A percentile compares a stretch with the other conserved stretches of the same genome.
These are phyloP conservation scores for Durotheca rogersii DNA, from an alignment of 495 filamentous ascomycete genomes.

Conservation along the genomic window DNA sequence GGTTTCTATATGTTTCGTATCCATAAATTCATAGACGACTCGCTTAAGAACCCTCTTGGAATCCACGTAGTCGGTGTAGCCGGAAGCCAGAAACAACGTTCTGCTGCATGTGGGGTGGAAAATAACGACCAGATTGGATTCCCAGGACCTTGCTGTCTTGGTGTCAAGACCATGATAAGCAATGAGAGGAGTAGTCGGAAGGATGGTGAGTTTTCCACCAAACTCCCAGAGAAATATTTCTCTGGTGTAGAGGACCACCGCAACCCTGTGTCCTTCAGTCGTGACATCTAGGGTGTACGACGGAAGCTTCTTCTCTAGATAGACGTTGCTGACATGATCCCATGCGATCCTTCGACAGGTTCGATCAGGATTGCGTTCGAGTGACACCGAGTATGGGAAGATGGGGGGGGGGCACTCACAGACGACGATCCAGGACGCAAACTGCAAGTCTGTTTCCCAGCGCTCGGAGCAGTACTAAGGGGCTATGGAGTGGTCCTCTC, in stretches of 20 bases:
- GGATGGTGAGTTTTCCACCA: conserved; percentile 5
- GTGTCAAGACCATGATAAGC: background rate
- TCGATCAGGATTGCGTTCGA: conserved; percentile 5
- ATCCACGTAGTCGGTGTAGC: background rate
- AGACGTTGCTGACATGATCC: conserved; percentile 26
- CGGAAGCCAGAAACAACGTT: conserved; percentile 27
- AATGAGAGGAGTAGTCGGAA: conserved; percentile 4
- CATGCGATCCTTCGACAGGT: conserved; percentile 23
- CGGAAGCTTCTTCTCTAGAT: conserved; percentile 21
- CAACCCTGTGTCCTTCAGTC: conserved; percentile 20
- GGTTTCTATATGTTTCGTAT: conserved; percentile 2
- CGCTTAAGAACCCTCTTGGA: background rate
- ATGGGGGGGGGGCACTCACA: conserved; percentile 28
- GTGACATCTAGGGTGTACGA: conserved; percentile 2
- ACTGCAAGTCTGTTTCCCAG: conserved; percentile 38
- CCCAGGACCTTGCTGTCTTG: conserved; percentile 10
- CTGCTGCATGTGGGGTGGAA: conserved; percentile 21
- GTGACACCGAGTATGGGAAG: background rate
- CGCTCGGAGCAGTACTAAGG: conserved; percentile 5
- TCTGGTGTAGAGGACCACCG: conserved; percentile 23
- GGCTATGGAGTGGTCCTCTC: conserved; percentile 8
- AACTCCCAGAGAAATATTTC: conserved; percentile 31
- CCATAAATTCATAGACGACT: conserved; percentile 20
- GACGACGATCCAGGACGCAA: conserved; percentile 6
- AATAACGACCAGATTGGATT: conserved; percentile 10